Evolutionary conservation across 2,329 filamentous ascomycete species (phyloP), one percentile per base, ranked within the genome.

Genomic region (Akanthomyces lecanii): DNA sequence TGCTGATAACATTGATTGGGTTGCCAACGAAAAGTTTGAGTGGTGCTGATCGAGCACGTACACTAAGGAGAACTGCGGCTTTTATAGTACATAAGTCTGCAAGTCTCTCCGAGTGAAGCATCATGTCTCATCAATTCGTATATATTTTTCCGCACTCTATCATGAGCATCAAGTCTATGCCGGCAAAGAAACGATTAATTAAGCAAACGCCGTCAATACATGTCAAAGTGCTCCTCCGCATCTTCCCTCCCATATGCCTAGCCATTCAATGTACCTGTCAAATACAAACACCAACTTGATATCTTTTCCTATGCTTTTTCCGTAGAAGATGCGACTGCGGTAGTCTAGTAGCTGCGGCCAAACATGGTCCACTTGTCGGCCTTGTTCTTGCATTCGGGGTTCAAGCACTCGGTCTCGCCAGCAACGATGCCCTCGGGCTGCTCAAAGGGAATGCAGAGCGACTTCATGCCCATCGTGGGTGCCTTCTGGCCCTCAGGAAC

Each of bases 321-420:
- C n/a, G 30, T 36, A 11, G 8, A 11, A 50, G 7, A 28, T 25
- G 16, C 4, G 7, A 4, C 30, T 59, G 56, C 42, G 63, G 55
- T 65, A 57, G 58, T 67, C 68, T 82, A 86, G 73, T 86, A 87
- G 73, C 83, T 89, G 78, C 89, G 83, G 71, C 94, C 94, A 77
- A 97, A 98, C 88, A 97, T 89, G 76, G 91, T 90, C 89, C 91
- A 98, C 71, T 89, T 85, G 81, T 94, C 86, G 21, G 94, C 94
- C 57, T 86, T 78, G 67, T 81, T 82, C 65, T 81, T 81, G 78
- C 94, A 98, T 72, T 94, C 89, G 48, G 94, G 94, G 82, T 91
- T 97, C 70, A 94, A 82, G 75, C 95, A 99, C 78, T 95, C 93
- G 64, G 92, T 97, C 79, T 91, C 89, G 56, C 91, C 93, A 67